These are phyloP conservation scores for Vigna mungo DNA, from an alignment of 306 rosid genomes.

Conservation along the genomic window DNA sequence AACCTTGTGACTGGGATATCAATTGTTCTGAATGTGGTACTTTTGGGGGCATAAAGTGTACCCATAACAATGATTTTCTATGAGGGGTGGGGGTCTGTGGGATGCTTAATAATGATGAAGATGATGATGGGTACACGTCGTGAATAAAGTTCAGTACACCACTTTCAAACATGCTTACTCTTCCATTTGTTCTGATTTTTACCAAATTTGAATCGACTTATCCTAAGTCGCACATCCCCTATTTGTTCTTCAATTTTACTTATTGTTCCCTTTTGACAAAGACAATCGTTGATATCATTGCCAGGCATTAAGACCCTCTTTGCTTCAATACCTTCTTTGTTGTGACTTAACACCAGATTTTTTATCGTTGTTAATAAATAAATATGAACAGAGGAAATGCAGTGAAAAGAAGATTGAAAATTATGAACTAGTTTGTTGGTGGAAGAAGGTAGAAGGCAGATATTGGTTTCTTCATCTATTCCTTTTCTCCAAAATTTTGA, in stretches of 20 bases:
- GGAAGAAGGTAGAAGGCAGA: no score
- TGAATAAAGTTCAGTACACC: slow-evolving; percentile 47
- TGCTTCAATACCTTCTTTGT: no score
- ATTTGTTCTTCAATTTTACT: not conserved
- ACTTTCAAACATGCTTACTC: slow-evolving; percentile 3
- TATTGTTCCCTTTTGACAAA: not conserved
- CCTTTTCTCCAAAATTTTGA: no score
- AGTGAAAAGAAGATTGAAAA: no score
- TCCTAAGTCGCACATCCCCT: not conserved
- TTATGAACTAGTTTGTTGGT: no score
- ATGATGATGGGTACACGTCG: slow-evolving; percentile 36
- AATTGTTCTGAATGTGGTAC: slow-evolving; percentile 41
- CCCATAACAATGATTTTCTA: not conserved
- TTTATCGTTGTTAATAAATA: no score
- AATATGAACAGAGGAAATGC: no score
- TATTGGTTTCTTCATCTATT: no score
- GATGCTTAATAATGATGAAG: slow-evolving; percentile 48
- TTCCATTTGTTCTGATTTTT: not conserved
- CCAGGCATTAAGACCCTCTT: not conserved
- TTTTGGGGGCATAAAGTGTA: slow-evolving; percentile 49
- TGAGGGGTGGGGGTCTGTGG: slow-evolving; percentile 20
- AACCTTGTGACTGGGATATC: slow-evolving; percentile 21
- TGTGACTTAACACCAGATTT: no score
- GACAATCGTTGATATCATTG: not conserved
- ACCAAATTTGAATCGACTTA: not conserved